Evolutionary conservation across 495 filamentous ascomycete genomes (phyloP).

Genomic region (Podospora didyma): DNA sequence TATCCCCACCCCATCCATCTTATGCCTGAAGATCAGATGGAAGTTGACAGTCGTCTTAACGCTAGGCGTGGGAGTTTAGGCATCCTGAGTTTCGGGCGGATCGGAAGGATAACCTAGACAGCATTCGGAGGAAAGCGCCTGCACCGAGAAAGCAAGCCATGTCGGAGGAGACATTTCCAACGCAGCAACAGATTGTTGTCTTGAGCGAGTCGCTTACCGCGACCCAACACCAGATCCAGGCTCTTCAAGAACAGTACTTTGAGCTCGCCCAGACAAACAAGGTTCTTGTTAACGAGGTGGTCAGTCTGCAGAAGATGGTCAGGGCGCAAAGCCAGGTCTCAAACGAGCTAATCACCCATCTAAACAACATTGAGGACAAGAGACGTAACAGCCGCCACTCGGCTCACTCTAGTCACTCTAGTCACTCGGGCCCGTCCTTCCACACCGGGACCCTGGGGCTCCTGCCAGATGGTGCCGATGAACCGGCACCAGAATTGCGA

Average conservation of each 20-base stretch:
- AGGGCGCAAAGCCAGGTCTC: conserved; percentile 61
- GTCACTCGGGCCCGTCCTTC: conserved; percentile 29
- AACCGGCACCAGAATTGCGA: conserved; percentile 77
- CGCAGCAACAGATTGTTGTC: conserved; percentile 78
- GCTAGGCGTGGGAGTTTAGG: conserved; percentile 94
- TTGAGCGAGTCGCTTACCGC: conserved; percentile 84
- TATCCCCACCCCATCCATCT: too few species aligned
- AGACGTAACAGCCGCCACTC: conserved; percentile 40
- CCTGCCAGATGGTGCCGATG: conserved; percentile 50
- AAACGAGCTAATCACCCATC: conserved; percentile 46
- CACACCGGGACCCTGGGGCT: conserved; percentile 27
- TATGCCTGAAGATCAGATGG: neutral
- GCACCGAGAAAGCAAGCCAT: conserved; percentile 74
- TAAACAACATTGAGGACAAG: conserved; percentile 43
- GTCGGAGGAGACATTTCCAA: conserved; percentile 68
- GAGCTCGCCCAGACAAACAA: conserved; percentile 82
- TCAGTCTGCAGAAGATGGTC: conserved; percentile 84
- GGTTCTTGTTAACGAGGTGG: conserved; percentile 80
- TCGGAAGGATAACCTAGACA: conserved; percentile 94
- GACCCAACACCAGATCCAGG: conserved; percentile 87
- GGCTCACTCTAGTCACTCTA: conserved; percentile 37
- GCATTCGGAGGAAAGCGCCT: conserved; percentile 93
- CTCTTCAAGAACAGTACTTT: conserved; percentile 77
- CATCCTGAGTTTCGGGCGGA: conserved; percentile 95
- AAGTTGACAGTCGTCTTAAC: conserved; percentile 15